Conservation (phyloP, 192 early-diverging fungal genomes). For the Coemansia reversa region DNA sequence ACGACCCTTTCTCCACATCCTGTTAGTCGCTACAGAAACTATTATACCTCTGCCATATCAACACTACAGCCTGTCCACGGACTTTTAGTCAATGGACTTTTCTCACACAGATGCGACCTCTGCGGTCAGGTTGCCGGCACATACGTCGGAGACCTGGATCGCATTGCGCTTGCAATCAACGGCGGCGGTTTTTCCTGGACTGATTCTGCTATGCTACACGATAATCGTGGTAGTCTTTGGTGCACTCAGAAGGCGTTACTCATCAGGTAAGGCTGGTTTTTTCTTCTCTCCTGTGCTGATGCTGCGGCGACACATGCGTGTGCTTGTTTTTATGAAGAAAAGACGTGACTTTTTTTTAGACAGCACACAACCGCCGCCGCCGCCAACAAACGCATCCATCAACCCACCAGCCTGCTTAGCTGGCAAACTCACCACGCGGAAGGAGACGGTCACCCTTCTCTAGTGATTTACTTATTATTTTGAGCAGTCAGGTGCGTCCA, state of each 20-base stretch:
- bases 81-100: background rate
- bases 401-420: too few species aligned
- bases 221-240: constrained; percentile 3
- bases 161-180: constrained; percentile 8
- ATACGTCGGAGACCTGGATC: background rate
- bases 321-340: too few species aligned
- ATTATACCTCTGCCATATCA: too few species aligned
- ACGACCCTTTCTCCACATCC: too few species aligned
- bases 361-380: too few species aligned
- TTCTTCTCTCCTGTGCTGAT: background rate
- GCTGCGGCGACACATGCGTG: background rate
- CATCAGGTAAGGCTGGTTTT: constrained; percentile 10
- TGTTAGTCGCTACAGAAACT: too few species aligned
- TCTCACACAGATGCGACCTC: background rate
- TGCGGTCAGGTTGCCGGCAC: background rate
- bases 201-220: constrained; percentile 26
- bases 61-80: background rate
- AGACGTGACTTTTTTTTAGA: constrained; percentile 6
- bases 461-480: constrained; percentile 1
- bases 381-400: too few species aligned
- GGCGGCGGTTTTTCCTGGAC: constrained; percentile 29
- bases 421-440: background rate
- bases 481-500: constrained; percentile 2
- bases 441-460: background rate
- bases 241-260: constrained; percentile 5